phyloP scores from a whole-genome alignment of 805 yeast species.

The Ogataea saltuana region DNA sequence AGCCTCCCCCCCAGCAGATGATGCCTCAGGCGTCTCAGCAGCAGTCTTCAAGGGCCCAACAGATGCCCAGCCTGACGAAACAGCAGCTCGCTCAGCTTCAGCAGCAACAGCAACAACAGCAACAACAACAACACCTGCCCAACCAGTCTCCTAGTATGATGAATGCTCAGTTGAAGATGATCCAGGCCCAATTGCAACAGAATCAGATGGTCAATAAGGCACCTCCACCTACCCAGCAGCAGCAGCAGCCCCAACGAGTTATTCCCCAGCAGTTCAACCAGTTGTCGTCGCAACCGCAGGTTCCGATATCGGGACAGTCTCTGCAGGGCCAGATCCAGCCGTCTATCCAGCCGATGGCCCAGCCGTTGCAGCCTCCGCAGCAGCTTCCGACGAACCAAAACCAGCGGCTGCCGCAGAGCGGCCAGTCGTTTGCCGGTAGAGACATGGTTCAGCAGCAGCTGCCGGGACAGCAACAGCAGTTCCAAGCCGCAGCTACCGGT shows the following conservation, averaged over 20 bases:
- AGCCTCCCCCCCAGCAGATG: slow-evolving; percentile 24
- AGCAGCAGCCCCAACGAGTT: slow-evolving; percentile 21
- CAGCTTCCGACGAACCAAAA: slow-evolving; percentile 38
- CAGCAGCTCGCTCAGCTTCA: slow-evolving; percentile 20
- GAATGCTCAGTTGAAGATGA: slow-evolving; percentile 20
- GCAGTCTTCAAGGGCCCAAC: slow-evolving; percentile 17
- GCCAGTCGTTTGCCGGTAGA: slow-evolving; percentile 20
- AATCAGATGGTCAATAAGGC: slow-evolving; percentile 30
- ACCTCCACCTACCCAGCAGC: slow-evolving; percentile 23
- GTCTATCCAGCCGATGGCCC: slow-evolving; percentile 9
- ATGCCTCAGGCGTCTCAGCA: slow-evolving; percentile 25
- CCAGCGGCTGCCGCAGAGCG: slow-evolving; percentile 24
- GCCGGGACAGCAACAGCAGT: slow-evolving; percentile 17
- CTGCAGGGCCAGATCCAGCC: slow-evolving; percentile 13
- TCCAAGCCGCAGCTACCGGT: slow-evolving; percentile 17
- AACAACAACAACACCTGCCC: slow-evolving; percentile 12
- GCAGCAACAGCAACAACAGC: slow-evolving; percentile 15
- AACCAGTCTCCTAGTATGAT: slow-evolving; percentile 18
- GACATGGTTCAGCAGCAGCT: slow-evolving; percentile 11
- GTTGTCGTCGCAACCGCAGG: too few relatives aligned
- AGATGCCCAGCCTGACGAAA: slow-evolving; percentile 15
- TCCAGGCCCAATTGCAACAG: slow-evolving; percentile 28
- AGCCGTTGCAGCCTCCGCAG: slow-evolving; percentile 21
- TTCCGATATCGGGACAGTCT: too few relatives aligned
- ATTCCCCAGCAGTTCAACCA: slow-evolving; percentile 10